Evolutionary conservation across 768 basidiomycete genomes (phyloP).

Genomic region (Butyriboletus loyo): DNA sequence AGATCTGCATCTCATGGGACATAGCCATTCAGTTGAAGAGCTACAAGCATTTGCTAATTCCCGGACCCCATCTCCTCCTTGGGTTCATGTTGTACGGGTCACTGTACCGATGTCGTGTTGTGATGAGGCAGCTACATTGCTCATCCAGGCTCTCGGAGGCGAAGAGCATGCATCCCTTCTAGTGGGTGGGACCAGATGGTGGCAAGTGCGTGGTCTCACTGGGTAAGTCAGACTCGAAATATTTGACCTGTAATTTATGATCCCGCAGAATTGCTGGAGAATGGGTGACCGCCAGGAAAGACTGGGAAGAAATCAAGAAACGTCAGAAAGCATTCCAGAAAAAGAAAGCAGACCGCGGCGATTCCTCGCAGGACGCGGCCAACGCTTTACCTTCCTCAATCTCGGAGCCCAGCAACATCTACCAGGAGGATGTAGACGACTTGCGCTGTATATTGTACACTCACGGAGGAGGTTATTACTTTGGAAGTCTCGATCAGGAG

Average conservation of each 20-base stretch:
- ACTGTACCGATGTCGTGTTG: slow-evolving; percentile 74
- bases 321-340: slow-evolving; percentile 48
- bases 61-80: slow-evolving; percentile 81
- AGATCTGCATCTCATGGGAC: not conserved
- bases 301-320: slow-evolving; percentile 69
- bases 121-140: slow-evolving; percentile 64
- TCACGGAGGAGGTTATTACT: slow-evolving; percentile 86
- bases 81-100: slow-evolving; percentile 69
- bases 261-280: slow-evolving; percentile 69
- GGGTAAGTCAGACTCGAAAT: slow-evolving; percentile 49
- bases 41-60: slow-evolving; percentile 77
- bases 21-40: slow-evolving; percentile 82
- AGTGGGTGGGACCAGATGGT: slow-evolving; percentile 94
- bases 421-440: slow-evolving; percentile 74
- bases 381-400: slow-evolving; percentile 15
- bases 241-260: slow-evolving; percentile 13
- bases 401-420: slow-evolving; percentile 35
- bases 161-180: slow-evolving; percentile 64
- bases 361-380: slow-evolving; percentile 15
- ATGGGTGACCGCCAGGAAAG: slow-evolving; percentile 85
- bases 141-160: slow-evolving; percentile 84
- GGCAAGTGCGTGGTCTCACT: slow-evolving; percentile 85
- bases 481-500: slow-evolving; percentile 77
- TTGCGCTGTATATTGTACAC: slow-evolving; percentile 81
- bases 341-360: slow-evolving; percentile 18